Percentiles rank a stretch among this genome's conserved stretches.
Conservation (phyloP, 768 basidiomycete genomes). For the Pleurotus citrinopileatus region DNA sequence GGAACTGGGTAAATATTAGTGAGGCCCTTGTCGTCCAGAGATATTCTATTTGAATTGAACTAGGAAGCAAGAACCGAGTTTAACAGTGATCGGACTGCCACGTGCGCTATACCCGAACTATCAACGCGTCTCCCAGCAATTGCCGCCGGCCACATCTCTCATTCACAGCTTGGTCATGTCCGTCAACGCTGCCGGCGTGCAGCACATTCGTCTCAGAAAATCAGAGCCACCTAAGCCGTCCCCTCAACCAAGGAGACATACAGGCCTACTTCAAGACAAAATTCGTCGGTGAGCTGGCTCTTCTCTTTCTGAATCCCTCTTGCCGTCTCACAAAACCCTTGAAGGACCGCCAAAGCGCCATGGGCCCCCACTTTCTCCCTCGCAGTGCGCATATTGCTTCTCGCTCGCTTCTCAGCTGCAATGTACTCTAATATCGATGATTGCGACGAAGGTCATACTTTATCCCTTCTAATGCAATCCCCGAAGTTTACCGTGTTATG, state of each 20-base stretch:
- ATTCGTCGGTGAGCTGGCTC: background rate
- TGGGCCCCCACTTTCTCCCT: slow-evolving; percentile 84
- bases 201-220: slow-evolving; percentile 14
- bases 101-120: slow-evolving; percentile 14
- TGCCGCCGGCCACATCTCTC: slow-evolving; percentile 8
- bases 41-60: too few relatives aligned
- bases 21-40: too few relatives aligned
- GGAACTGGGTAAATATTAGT: background rate
- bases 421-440: slow-evolving; percentile 97
- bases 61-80: slow-evolving; percentile 9
- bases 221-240: slow-evolving; percentile 1
- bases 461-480: background rate
- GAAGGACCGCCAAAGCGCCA: slow-evolving; percentile 55
- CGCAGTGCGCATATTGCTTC: slow-evolving; percentile 79
- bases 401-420: slow-evolving; percentile 77
- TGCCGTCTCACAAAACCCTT: background rate
- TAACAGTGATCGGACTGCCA: slow-evolving; percentile 2
- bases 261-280: slow-evolving; percentile 3
- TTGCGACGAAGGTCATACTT: slow-evolving; percentile 85
- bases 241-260: slow-evolving; percentile 1
- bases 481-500: background rate
- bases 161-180: background rate
- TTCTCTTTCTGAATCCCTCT: background rate
- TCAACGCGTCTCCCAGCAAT: slow-evolving; percentile 13
- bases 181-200: slow-evolving; percentile 13